Evolutionary conservation across 805 yeast genomes (phyloP).

Genomic region (Ogataea neopini): DNA sequence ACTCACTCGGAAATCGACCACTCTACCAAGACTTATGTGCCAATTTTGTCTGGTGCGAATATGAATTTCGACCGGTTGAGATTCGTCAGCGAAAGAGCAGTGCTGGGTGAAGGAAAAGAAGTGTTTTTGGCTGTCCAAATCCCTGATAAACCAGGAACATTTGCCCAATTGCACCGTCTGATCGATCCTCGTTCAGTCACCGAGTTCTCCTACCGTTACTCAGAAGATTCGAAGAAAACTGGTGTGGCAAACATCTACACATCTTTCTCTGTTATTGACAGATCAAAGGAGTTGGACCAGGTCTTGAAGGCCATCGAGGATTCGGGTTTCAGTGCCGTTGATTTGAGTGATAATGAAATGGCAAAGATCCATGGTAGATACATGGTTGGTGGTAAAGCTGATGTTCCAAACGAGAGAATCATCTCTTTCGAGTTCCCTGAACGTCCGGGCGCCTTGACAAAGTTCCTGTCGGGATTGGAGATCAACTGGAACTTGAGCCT

Average conservation of each 20-base stretch:
- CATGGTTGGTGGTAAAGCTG: constrained; percentile 88
- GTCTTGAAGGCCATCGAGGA: constrained; percentile 60
- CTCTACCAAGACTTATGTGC: constrained; percentile 68
- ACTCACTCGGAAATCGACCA: constrained; percentile 72
- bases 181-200: constrained; percentile 90
- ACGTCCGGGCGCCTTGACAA: constrained; percentile 90
- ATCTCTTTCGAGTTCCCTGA: constrained; percentile 94
- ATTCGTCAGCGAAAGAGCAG: constrained; percentile 96
- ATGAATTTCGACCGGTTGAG: constrained; percentile 97
- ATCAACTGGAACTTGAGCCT: constrained; percentile 88
- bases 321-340: constrained; percentile 72
- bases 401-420: constrained; percentile 71
- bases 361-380: constrained; percentile 97
- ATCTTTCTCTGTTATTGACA: constrained; percentile 80
- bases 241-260: constrained; percentile 77
- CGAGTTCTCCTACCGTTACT: constrained; percentile 87
- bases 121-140: constrained; percentile 87
- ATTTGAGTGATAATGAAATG: constrained; percentile 88
- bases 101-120: constrained; percentile 97
- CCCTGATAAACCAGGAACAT: constrained; percentile 93
- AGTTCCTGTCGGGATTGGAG: constrained; percentile 70
- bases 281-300: constrained; percentile 67
- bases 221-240: constrained; percentile 41
- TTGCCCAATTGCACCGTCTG: constrained; percentile 69
- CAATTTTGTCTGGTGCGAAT: constrained; percentile 93